Evolutionary conservation across 257 asterid genomes (phyloP).

Genomic region (Gardenia jasminoides): DNA sequence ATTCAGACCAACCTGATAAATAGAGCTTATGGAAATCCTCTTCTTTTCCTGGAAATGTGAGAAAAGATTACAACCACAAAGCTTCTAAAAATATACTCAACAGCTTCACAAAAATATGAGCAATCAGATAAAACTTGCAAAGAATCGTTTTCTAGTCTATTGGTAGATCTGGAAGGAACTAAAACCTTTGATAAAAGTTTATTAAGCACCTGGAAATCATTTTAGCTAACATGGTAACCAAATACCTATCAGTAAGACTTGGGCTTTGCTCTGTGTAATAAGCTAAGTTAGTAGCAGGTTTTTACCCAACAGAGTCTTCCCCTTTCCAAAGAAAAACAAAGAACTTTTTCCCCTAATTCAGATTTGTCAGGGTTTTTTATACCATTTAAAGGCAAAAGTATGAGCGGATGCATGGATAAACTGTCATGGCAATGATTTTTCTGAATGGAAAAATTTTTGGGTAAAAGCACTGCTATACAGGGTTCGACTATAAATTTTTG

Average conservation of each 20-base stretch:
- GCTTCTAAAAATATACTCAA: not conserved
- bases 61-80: constrained; percentile 1
- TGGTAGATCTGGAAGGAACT: not conserved
- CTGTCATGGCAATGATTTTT: not conserved
- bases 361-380: not conserved
- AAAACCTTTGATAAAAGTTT: not conserved
- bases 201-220: not conserved
- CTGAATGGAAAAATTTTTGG: not conserved
- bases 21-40: constrained; percentile 56
- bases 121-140: not conserved
- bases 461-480: not conserved
- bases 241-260: not conserved
- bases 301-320: not conserved
- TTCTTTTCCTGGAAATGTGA: constrained; percentile 54
- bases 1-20: constrained; percentile 64
- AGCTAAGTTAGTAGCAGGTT: not conserved
- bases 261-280: not conserved
- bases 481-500: not conserved
- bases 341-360: not conserved
- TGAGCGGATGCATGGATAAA: not conserved
- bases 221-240: not conserved
- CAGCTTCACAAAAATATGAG: not conserved
- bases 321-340: not conserved
- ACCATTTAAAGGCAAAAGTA: not conserved
- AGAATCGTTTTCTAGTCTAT: not conserved